These are phyloP conservation scores for Amylocystis lapponica DNA, from an alignment of 768 basidiomycete genomes.

Conservation along the genomic window DNA sequence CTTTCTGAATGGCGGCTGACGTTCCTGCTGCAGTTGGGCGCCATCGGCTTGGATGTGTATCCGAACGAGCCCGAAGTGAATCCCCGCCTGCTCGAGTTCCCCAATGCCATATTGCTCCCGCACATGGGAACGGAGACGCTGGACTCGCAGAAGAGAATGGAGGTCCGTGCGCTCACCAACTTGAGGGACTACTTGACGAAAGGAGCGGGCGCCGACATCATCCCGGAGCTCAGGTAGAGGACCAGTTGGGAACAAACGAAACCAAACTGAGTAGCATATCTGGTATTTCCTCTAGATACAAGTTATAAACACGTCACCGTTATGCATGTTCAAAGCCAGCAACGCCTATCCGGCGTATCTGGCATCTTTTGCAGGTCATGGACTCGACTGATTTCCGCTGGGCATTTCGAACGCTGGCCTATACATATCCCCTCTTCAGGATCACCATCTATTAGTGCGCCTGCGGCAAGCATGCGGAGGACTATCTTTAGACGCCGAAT, in stretches of 20 bases:
- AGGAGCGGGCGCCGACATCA: conserved; percentile 62
- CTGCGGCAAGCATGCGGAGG: no score
- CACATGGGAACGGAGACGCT: conserved; percentile 90
- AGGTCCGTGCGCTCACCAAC: conserved; percentile 77
- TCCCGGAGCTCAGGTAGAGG: conserved; percentile 44
- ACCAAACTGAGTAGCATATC: no score
- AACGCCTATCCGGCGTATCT: no score
- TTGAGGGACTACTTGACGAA: conserved; percentile 61
- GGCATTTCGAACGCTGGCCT: no score
- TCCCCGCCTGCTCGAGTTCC: conserved; percentile 72
- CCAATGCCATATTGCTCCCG: conserved; percentile 79
- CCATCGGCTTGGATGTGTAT: conserved; percentile 82
- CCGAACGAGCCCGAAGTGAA: conserved; percentile 82
- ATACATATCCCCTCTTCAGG: no score
- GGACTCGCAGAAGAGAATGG: conserved; percentile 79
- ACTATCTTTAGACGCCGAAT: no score
- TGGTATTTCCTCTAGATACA: no score
- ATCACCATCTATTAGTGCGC: no score
- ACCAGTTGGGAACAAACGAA: conserved; percentile 4
- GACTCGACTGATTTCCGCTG: no score
- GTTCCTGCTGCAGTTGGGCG: conserved; percentile 47
- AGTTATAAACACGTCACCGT: no score
- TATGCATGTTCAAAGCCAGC: no score
- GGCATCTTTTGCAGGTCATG: no score
- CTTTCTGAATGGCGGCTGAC: conserved; percentile 5